phyloP scores from a whole-genome alignment of 2,329 filamentous ascomycete species.

The Ophiocordyceps camponoti-saundersi region DNA sequence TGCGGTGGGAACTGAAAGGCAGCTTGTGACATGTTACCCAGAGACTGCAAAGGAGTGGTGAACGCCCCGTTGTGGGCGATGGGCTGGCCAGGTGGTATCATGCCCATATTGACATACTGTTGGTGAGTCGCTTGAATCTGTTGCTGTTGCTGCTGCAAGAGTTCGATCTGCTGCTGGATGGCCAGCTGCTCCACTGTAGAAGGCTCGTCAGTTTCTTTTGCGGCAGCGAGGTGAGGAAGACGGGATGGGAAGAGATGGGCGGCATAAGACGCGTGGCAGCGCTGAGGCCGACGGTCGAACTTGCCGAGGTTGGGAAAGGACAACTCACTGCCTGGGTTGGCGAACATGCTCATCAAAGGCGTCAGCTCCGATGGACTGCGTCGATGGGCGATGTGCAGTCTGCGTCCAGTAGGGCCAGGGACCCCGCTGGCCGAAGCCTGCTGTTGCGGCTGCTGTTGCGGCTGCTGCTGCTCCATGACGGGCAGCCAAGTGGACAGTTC shows the following conservation, averaged over 20 bases:
- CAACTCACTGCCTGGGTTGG: constrained; percentile 45
- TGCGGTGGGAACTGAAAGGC: constrained; percentile 80
- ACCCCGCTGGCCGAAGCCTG: constrained; percentile 37
- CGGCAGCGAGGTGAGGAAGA: constrained; percentile 1
- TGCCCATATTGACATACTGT: constrained; percentile 95
- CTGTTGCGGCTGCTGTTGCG: constrained; percentile 30
- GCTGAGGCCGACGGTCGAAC: not conserved
- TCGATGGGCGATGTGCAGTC: constrained; percentile 92
- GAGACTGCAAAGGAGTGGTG: constrained; percentile 65
- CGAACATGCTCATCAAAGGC: constrained; percentile 87
- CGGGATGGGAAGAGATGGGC: not conserved
- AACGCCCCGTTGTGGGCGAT: constrained; percentile 55
- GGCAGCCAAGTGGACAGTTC: constrained; percentile 18
- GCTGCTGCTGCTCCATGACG: constrained; percentile 38
- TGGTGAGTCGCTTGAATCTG: constrained; percentile 93
- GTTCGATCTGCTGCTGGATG: constrained; percentile 95
- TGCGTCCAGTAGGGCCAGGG: constrained; percentile 64
- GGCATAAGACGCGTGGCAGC: not conserved
- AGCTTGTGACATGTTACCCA: constrained; percentile 64
- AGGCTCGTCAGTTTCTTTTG: not conserved
- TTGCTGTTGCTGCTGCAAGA: constrained; percentile 93
- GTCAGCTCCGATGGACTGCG: constrained; percentile 95
- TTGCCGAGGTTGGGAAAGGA: constrained; percentile 1
- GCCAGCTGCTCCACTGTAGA: constrained; percentile 81
- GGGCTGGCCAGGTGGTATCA: constrained; percentile 69